Conservation (phyloP, 1,284 basidiomycete genomes). For the Ganoderma sinense region DNA sequence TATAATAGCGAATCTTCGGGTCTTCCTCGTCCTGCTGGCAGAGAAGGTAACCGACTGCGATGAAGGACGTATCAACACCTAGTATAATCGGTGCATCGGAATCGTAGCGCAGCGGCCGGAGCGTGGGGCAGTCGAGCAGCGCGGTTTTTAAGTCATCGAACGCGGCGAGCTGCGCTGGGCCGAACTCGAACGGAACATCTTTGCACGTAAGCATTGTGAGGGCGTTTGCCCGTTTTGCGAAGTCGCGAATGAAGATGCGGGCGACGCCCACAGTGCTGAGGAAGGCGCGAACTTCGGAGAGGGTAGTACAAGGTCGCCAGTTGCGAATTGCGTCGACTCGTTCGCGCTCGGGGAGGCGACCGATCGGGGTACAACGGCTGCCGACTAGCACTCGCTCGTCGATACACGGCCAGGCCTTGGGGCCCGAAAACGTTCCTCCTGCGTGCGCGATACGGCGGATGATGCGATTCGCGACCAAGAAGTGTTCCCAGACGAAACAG, state of each 20-base stretch:
- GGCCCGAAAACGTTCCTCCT: too few species aligned
- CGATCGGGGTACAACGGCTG: not conserved
- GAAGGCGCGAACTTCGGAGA: constrained; percentile 35
- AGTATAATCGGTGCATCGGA: not conserved
- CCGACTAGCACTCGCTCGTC: not conserved
- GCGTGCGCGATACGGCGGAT: too few species aligned
- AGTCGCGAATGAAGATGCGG: constrained; percentile 32
- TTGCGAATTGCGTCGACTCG: constrained; percentile 16
- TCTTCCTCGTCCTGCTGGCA: too few species aligned
- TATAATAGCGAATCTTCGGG: too few species aligned
- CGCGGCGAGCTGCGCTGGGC: too few species aligned
- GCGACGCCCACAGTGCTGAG: constrained; percentile 30
- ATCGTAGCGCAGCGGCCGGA: not conserved
- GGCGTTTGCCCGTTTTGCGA: constrained; percentile 6
- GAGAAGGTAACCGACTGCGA: too few species aligned
- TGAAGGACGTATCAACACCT: not conserved
- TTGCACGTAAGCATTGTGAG: constrained; percentile 30
- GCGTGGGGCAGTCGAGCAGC: not conserved
- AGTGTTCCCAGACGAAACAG: too few species aligned
- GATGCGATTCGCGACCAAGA: too few species aligned
- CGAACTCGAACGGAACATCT: too few species aligned
- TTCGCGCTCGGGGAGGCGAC: not conserved
- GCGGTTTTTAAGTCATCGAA: too few species aligned
- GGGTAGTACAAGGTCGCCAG: constrained; percentile 30
- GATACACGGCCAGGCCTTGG: too few species aligned